Evolutionary conservation across 73 alveolate species (phyloP).

Genomic region (Paramecium primaurelia): DNA sequence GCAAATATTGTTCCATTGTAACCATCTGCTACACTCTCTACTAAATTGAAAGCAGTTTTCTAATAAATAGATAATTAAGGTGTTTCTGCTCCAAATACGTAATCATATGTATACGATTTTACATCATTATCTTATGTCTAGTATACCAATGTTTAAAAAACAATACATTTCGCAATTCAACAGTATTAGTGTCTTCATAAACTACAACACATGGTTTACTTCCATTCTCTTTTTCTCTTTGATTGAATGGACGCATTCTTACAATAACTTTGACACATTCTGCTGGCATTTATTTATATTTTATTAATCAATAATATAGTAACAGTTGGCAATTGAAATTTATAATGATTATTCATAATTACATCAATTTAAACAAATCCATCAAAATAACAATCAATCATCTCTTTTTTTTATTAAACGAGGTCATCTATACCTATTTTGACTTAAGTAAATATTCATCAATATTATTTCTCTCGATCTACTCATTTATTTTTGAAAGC

Average conservation of each 20-base stretch:
- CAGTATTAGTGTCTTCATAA: conserved; percentile 41
- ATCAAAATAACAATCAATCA: not conserved
- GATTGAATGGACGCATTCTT: conserved; percentile 79
- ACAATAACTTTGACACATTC: conserved; percentile 82
- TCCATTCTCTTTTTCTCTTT: conserved; percentile 62
- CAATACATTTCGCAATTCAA: conserved; percentile 12
- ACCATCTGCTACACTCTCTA: conserved; percentile 95
- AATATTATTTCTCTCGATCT: too few species aligned
- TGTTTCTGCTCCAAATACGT: conserved; percentile 88
- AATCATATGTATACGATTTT: conserved; percentile 83
- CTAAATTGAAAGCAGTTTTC: conserved; percentile 95
- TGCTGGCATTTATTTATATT: conserved; percentile 63
- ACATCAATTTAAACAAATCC: not conserved
- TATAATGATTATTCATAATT: not conserved
- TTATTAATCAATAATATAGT: not conserved
- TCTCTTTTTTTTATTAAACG: not conserved
- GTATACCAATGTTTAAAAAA: not conserved
- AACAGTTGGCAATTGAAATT: not conserved
- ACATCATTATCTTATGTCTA: conserved; percentile 44
- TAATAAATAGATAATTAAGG: conserved; percentile 85
- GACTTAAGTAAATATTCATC: too few species aligned
- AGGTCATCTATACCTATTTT: too few species aligned
- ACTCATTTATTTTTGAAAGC: too few species aligned
- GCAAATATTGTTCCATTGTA: conserved; percentile 90
- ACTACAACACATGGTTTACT: conserved; percentile 46